phyloP scores from a whole-genome alignment of 169 alveolate genomes.

The Cryptosporidium felis region DNA sequence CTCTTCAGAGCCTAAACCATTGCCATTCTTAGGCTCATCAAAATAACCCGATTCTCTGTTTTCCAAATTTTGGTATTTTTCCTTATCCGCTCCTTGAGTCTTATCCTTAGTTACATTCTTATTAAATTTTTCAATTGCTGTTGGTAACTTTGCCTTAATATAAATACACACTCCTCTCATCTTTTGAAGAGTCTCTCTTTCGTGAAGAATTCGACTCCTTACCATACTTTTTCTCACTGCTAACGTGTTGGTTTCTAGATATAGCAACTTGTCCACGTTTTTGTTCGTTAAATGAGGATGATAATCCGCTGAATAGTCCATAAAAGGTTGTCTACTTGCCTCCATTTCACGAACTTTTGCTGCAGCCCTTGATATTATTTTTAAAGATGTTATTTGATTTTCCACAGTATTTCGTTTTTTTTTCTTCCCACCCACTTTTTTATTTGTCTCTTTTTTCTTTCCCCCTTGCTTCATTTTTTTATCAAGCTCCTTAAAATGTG shows the following conservation, averaged over 20 bases:
- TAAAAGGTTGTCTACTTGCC: constrained; percentile 52
- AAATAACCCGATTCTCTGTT: neutral
- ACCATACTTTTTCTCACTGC: constrained; percentile 36
- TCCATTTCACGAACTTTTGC: constrained; percentile 29
- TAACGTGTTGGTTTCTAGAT: constrained; percentile 22
- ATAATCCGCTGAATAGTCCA: constrained; percentile 57
- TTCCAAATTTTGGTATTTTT: neutral
- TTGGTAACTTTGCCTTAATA: constrained; percentile 60
- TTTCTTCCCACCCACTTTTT: neutral
- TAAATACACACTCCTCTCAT: constrained; percentile 66
- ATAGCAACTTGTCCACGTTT: constrained; percentile 43
- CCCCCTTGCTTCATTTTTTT: constrained; percentile 4
- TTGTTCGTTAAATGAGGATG: constrained; percentile 59
- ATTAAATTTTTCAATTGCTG: constrained; percentile 38
- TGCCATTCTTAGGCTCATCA: neutral
- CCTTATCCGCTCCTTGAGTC: neutral
- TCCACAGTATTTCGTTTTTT: constrained; percentile 11
- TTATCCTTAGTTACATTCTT: neutral
- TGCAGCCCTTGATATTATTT: constrained; percentile 62
- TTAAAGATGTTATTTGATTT: constrained; percentile 52
- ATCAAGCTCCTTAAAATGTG: constrained; percentile 41
- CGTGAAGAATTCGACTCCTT: constrained; percentile 27
- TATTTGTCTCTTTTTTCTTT: neutral
- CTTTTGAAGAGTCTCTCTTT: constrained; percentile 48
- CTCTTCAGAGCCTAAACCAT: neutral